Evolutionary conservation across 805 yeast genomes (phyloP), one percentile per base, ranked within the genome.

Genomic region (Blastobotrys parvus): DNA sequence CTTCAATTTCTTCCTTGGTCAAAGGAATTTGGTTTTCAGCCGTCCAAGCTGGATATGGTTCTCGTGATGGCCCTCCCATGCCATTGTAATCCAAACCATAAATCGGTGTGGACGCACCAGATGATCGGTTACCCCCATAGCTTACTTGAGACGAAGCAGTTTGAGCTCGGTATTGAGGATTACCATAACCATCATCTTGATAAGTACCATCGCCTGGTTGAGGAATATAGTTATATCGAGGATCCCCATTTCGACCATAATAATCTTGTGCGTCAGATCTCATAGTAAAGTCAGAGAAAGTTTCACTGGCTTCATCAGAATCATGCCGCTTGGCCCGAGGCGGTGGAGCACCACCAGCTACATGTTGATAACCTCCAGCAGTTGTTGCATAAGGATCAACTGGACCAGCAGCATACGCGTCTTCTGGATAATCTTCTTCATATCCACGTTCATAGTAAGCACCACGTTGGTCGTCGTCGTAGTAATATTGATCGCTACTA

Each of bases 41-140:
- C 20, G 90, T 81, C 95, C 95, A 87, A 38, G 95, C 95, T 30
- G 96, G 95, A 60, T 83, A 87, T 27, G 98, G 99, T 64, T 92
- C 92, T 36, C 88, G 78, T 55, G 94, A 56, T 43, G 56, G 73
- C 67, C 82, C 55, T 62, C 86, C 81, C 72, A 80, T 68, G 58
- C 84, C 50, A n/a, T n/a, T n/a, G 42, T 69, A 72, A 47, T 72
- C 74, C 44, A 78, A 78, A 33, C 92, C 94, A 60, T 84, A 84
- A 53, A 86, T 77, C 17, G 98, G 97, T 34, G 98, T 92, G 1
- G 95, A 86, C 35, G 95, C 86, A 48, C 97, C 97, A 10, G 94
- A 80, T 0, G 92, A 82, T 58, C 92, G 77, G 59, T 82, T 82
- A 34, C 81, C 89, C 51, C 84, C 92, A 58, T 82, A 88, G 3